Evolutionary conservation across 2,329 filamentous ascomycete species (phyloP).

Genomic region (Penicillium sp.): DNA sequence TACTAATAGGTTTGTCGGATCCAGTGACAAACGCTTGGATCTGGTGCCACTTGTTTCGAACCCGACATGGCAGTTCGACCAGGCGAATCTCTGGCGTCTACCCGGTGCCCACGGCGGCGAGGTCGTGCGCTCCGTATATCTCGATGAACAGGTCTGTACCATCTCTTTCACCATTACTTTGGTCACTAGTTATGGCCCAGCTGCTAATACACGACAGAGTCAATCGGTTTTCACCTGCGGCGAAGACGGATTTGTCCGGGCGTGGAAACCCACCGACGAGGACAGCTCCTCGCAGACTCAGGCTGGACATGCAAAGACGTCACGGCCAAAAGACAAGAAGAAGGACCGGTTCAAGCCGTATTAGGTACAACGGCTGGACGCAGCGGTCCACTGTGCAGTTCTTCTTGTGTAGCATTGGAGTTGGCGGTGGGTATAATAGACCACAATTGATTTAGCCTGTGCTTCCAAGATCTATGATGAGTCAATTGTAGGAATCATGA

Average conservation of each 20-base stretch:
- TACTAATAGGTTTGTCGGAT: slow-evolving; percentile 3
- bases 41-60: slow-evolving; percentile 36
- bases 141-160: slow-evolving; percentile 40
- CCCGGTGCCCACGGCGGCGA: slow-evolving; percentile 47
- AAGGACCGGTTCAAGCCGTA: slow-evolving; percentile 40
- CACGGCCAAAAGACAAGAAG: slow-evolving; percentile 32
- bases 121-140: slow-evolving; percentile 42
- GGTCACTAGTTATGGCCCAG: no score
- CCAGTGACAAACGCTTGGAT: slow-evolving; percentile 40
- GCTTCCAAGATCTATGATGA: background rate
- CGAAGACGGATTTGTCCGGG: slow-evolving; percentile 42
- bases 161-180: background rate
- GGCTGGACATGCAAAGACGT: slow-evolving; percentile 18
- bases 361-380: slow-evolving; percentile 14
- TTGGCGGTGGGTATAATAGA: slow-evolving; percentile 12
- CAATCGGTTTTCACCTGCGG: slow-evolving; percentile 42
- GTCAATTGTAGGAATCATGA: background rate
- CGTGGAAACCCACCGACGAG: slow-evolving; percentile 32
- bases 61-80: slow-evolving; percentile 38
- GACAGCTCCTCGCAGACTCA: slow-evolving; percentile 12
- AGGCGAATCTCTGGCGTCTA: slow-evolving; percentile 38
- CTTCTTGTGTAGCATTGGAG: slow-evolving; percentile 16
- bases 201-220: slow-evolving; percentile 22
- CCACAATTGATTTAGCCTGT: background rate
- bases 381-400: slow-evolving; percentile 2